Percentiles rank a stretch among this genome's conserved stretches.
These are phyloP conservation scores for Moniliophthora roreri DNA, from an alignment of 1,284 basidiomycete species.

Conservation along the genomic window DNA sequence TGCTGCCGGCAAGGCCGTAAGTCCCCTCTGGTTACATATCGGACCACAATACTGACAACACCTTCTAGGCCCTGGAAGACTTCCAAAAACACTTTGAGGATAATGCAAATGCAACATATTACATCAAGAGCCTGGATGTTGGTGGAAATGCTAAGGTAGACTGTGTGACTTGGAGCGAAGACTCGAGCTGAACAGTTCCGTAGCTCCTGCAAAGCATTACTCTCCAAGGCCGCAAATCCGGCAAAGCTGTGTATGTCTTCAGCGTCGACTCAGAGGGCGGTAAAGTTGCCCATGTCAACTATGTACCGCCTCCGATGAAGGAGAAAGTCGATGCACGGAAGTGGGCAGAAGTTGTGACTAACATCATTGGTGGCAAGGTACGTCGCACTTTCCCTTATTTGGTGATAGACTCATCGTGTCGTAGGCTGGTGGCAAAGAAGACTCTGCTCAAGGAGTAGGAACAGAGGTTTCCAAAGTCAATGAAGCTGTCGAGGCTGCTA, in stretches of 20 bases:
- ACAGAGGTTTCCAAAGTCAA: constrained; percentile 61
- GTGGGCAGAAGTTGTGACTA: constrained; percentile 81
- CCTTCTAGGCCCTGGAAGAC: constrained; percentile 65
- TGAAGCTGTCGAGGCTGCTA: constrained; percentile 69
- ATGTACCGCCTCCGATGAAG: constrained; percentile 67
- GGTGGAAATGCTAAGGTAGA: constrained; percentile 81
- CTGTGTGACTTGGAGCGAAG: neutral
- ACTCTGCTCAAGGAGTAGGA: constrained; percentile 86
- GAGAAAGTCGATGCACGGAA: constrained; percentile 72
- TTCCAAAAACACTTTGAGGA: constrained; percentile 76
- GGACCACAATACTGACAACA: constrained; percentile 4
- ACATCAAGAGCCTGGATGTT: constrained; percentile 70
- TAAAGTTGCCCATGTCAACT: constrained; percentile 90
- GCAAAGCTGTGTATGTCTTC: constrained; percentile 89
- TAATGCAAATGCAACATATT: constrained; percentile 68
- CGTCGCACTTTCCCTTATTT: constrained; percentile 14
- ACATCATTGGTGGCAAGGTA: constrained; percentile 87
- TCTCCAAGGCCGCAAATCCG: constrained; percentile 75
- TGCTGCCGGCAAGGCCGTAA: constrained; percentile 77
- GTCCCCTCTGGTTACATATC: constrained; percentile 16
- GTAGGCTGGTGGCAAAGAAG: constrained; percentile 91
- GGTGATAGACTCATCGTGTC: constrained; percentile 7
- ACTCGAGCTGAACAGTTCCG: constrained; percentile 8
- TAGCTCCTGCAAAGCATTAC: constrained; percentile 77
- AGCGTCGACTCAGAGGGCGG: constrained; percentile 67